phyloP scores from a whole-genome alignment of 768 basidiomycete genomes.

The Scleroderma citrinum region DNA sequence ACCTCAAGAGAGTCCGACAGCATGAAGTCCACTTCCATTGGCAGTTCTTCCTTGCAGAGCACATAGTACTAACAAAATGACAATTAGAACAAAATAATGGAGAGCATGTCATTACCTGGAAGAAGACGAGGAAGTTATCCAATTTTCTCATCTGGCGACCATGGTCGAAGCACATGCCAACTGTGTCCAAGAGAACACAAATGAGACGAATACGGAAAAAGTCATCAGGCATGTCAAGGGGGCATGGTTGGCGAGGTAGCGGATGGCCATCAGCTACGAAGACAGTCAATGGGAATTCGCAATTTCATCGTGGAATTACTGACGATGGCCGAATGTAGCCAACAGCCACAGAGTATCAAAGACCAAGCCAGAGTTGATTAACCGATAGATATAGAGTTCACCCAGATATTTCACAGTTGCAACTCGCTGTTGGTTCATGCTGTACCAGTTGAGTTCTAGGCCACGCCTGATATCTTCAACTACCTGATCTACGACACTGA shows the following conservation, averaged over 20 bases:
- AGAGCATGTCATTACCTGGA: constrained; percentile 56
- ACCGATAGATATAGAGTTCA: constrained; percentile 93
- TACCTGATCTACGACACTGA: constrained; percentile 89
- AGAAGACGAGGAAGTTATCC: constrained; percentile 88
- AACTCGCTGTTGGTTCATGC: constrained; percentile 87
- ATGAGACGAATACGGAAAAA: constrained; percentile 92
- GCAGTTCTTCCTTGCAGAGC: constrained; percentile 81
- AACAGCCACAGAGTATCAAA: constrained; percentile 94
- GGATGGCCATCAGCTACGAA: constrained; percentile 81
- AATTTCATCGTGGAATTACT: constrained; percentile 29
- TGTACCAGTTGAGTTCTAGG: constrained; percentile 92
- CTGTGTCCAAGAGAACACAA: constrained; percentile 89
- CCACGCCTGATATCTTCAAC: constrained; percentile 89
- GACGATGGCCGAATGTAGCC: constrained; percentile 94
- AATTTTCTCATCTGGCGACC: constrained; percentile 90
- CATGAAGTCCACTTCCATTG: constrained; percentile 99
- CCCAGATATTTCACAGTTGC: constrained; percentile 93
- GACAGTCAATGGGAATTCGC: constrained; percentile 5
- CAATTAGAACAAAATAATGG: neutral
- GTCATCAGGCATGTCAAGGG: constrained; percentile 90
- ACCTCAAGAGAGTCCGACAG: constrained; percentile 91
- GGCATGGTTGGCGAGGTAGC: constrained; percentile 63
- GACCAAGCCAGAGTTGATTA: constrained; percentile 82
- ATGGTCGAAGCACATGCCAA: constrained; percentile 96
- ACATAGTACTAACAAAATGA: constrained; percentile 60